Conservation (phyloP, 2,329 filamentous ascomycete species). For the Colletotrichum shisoi region DNA sequence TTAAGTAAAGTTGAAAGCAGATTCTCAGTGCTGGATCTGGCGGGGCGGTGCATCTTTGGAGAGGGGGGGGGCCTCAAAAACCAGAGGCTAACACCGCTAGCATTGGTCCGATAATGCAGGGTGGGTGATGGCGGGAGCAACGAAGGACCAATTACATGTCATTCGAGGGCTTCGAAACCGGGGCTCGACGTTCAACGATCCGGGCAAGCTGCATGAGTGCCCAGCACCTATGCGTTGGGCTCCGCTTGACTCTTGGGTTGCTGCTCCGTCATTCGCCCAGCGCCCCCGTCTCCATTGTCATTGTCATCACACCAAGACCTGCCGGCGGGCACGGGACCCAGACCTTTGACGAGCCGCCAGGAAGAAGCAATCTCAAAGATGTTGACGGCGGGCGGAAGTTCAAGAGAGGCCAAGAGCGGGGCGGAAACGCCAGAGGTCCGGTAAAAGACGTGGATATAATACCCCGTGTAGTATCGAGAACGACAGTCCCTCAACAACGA, state of each 20-base stretch:
- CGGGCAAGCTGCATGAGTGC: conserved; percentile 39
- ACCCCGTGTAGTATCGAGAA: background rate
- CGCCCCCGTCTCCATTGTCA: background rate
- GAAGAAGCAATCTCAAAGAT: background rate
- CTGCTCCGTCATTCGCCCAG: conserved; percentile 27
- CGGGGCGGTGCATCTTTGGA: conserved; percentile 28
- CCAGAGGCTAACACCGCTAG: conserved; percentile 7
- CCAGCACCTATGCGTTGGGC: conserved; percentile 37
- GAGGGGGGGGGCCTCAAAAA: conserved; percentile 35
- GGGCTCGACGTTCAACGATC: conserved; percentile 10
- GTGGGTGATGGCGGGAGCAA: conserved; percentile 12
- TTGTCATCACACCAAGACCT: conserved; percentile 23
- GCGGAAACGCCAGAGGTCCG: too few species aligned
- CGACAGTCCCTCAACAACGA: background rate
- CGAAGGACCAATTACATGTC: conserved; percentile 25
- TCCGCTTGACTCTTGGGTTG: conserved; percentile 19
- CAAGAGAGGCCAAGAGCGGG: background rate
- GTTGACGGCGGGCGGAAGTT: background rate
- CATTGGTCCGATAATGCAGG: conserved; percentile 30
- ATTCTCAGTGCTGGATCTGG: conserved; percentile 18
- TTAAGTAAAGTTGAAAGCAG: conserved; percentile 33
- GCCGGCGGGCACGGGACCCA: conserved; percentile 26
- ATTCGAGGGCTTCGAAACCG: conserved; percentile 6
- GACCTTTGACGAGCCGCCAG: conserved; percentile 11
- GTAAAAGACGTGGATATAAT: background rate